Evolutionary conservation across 257 asterid species (phyloP).

Genomic region (Solanum bulbocastanum): DNA sequence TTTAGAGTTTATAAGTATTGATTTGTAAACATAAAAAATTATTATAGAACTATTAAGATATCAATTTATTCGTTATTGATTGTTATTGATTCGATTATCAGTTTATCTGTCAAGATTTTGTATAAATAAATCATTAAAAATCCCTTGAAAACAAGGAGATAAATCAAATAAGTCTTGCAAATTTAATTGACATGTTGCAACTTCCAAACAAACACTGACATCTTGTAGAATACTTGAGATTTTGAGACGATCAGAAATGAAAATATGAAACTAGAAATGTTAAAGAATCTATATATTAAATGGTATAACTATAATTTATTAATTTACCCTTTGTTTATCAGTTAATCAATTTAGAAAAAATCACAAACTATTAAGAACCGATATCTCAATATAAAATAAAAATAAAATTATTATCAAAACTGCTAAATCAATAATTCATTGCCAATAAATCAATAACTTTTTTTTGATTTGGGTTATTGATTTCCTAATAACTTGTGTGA

Average conservation of each 20-base stretch:
- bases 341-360: background rate
- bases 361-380: background rate
- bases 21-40: background rate
- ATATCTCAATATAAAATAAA: background rate
- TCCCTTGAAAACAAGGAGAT: background rate
- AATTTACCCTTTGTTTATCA: background rate
- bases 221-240: background rate
- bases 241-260: background rate
- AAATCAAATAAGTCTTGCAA: no score
- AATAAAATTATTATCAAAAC: background rate
- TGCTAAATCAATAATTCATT: no score
- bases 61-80: no score
- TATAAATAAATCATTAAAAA: no score
- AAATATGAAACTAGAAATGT: background rate
- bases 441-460: no score
- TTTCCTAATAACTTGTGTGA: background rate
- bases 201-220: background rate
- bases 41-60: background rate
- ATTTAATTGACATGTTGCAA: no score
- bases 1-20: background rate
- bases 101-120: background rate
- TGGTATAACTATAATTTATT: background rate
- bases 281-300: background rate
- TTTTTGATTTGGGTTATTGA: no score
- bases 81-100: background rate